Percentiles rank a stretch among this genome's conserved stretches.
Conservation (phyloP, 306 rosid genomes). For the Arachis stenosperma region DNA sequence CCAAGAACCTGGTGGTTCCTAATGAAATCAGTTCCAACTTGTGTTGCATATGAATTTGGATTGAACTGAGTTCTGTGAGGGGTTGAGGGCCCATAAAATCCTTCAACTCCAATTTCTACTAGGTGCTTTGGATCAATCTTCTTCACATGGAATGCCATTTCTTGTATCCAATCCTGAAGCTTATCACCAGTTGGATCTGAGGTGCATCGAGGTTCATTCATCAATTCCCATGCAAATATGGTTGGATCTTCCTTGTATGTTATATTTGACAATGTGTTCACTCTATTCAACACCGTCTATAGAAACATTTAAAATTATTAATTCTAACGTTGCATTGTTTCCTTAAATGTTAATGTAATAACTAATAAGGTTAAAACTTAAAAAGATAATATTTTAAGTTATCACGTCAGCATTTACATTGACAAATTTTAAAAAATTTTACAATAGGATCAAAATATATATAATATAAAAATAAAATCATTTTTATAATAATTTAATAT, state of each 20-base stretch:
- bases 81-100: constrained; percentile 92
- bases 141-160: constrained; percentile 90
- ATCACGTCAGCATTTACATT: too few relatives aligned
- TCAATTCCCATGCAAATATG: constrained; percentile 92
- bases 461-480: too few relatives aligned
- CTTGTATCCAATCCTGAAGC: constrained; percentile 92
- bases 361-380: too few relatives aligned
- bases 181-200: constrained; percentile 79
- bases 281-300: constrained; percentile 88
- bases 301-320: constrained; percentile 15
- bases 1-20: constrained; percentile 89
- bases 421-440: too few relatives aligned
- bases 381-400: too few relatives aligned
- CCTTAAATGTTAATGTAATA: too few relatives aligned
- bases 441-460: too few relatives aligned
- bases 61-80: constrained; percentile 76
- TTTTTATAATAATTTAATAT: too few relatives aligned
- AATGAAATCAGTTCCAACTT: constrained; percentile 90
- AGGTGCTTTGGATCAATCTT: constrained; percentile 88
- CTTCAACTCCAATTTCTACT: constrained; percentile 87
- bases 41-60: constrained; percentile 90
- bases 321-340: too few relatives aligned
- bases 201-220: constrained; percentile 94
- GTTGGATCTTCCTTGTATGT: constrained; percentile 92
- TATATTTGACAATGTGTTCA: constrained; percentile 72